Conservation (phyloP, 371 early-diverging fungal species). For the Conidiobolus incongruus region DNA sequence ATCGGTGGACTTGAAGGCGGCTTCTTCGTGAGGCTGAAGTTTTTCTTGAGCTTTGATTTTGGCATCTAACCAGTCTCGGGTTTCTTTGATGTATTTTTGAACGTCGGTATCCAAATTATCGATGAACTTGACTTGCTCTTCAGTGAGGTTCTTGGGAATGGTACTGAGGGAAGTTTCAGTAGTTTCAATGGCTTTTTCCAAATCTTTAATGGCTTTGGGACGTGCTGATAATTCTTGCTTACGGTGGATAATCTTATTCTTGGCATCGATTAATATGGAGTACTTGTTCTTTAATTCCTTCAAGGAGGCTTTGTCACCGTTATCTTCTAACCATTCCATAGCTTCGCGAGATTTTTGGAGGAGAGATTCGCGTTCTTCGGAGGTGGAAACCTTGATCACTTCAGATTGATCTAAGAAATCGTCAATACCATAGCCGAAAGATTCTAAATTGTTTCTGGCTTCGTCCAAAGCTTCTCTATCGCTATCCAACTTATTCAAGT, state of each 20-base stretch:
- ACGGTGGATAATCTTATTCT: conserved; percentile 37
- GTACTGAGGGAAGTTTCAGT: conserved; percentile 17
- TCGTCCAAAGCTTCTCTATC: conserved; percentile 50
- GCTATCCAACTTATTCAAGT: conserved; percentile 32
- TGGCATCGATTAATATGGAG: conserved; percentile 13
- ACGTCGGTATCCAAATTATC: conserved; percentile 33
- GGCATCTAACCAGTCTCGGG: conserved; percentile 33
- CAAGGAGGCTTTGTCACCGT: conserved; percentile 35
- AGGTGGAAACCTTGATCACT: conserved; percentile 34
- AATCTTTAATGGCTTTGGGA: conserved; percentile 23
- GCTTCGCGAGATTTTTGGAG: conserved; percentile 25
- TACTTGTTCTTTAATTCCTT: conserved; percentile 8
- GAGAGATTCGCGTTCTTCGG: conserved; percentile 42
- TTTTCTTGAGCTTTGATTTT: conserved; percentile 31
- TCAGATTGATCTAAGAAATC: conserved; percentile 58
- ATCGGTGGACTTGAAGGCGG: conserved; percentile 29
- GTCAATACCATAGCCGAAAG: conserved; percentile 64
- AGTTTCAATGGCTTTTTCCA: conserved; percentile 16
- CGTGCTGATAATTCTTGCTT: conserved; percentile 31
- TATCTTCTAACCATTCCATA: conserved; percentile 75
- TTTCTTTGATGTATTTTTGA: conserved; percentile 15
- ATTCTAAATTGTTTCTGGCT: conserved; percentile 72
- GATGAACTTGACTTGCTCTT: conserved; percentile 13
- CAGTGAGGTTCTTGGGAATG: conserved; percentile 13
- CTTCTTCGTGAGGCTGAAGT: conserved; percentile 27